Evolutionary conservation across 495 filamentous ascomycete species (phyloP), one percentile per base, ranked within the genome.

Genomic region (Wilcoxina mikolae): DNA sequence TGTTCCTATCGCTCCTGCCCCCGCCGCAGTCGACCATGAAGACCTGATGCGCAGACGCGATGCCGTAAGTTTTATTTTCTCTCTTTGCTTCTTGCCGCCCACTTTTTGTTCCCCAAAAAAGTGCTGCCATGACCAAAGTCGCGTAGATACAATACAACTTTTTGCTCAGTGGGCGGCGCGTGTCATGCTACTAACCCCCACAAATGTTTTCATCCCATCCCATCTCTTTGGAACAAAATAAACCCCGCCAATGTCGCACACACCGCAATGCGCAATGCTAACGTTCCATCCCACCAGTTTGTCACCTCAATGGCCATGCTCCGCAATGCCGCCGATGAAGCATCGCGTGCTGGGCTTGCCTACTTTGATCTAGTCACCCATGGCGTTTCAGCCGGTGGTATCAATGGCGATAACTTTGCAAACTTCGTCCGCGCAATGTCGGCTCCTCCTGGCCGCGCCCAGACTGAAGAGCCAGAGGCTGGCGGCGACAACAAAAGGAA

Each of bases 401-500:
- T 42, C 38, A 25, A 46, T 15, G 48, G 48, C 38, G 56, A 59
- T 9, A 51, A 53, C 18, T 41, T 35, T 2, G 28, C 26, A 26
- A n/a, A 50, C n/a, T 54, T 50, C 49, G 27, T 47, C 17, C 60
- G 54, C 9, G 56, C 41, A 1, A 51, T 60, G 20, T 60, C 60
- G 1, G 45, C 48, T 29, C 27, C 48, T 17, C 60, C 60, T n/a
- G 35, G 17, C 15, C 35, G 54, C 24, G 55, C 51, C 41, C 10
- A 45, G 42, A 65, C 61, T 0, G 62, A 65, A 42, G 62, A 65
- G 3, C 31, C 54, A 2, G 56, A 49, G 3, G 42, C 18, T 45
- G 42, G 15, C 18, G 42, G 18, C 5, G 42, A 45, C 42, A 85
- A 84, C 73, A 85, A 86, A 67, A 85, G 85, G 73, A 91, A 89